Base-by-base conservation (phyloP, 768 basidiomycete species). In the Gymnopilus dilepis region DNA sequence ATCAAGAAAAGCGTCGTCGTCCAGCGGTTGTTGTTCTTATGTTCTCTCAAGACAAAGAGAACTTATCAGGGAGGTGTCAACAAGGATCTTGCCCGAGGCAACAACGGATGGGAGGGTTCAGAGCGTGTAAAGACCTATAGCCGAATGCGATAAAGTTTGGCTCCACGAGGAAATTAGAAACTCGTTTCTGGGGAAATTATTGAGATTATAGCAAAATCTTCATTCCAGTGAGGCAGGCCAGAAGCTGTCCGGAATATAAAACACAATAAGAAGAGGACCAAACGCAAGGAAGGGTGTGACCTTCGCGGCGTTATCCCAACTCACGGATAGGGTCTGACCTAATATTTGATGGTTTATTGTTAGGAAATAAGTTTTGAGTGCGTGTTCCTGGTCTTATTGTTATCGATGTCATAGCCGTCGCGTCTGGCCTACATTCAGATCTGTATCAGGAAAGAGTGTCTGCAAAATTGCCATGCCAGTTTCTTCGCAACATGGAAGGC, bases 361-460 rank as follows among this genome's bases (percentile, higher is more conserved):
- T 69, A 57, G 55, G 60, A 64, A 65, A 64, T 62, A 66, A 63
- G 65, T 67, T 59, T 50, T 50, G 47, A 31, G 62, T 55, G 58
- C 45, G 69, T 61, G 43, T 80, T 72, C 78, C 78, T 78, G 74
- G 72, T 68, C 75, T 77, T 79, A 79, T 79, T 80, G 78, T 80
- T 70, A 71, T 70, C 60, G 62, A 63, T 68, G 64, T 71, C 65
- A 60, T 40, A 65, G 43, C 58, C 59, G 42, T 65, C 61, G 59
- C 58, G 55, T 50, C 62, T 52, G 48, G 33, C 40, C 19, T 56
- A 40, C 59, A 51, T 60, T 37, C 54, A 17, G 47, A 62, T 56
- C 66, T 57, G 40, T 59, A 62, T 60, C 50, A 60, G 47, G 59
- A 53, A 61, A 48, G 41, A 53, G 24, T 54, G 54, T 52, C 31